These are phyloP conservation scores for Macrolepiota dolichaula DNA, from an alignment of 768 basidiomycete genomes.

Conservation along the genomic window DNA sequence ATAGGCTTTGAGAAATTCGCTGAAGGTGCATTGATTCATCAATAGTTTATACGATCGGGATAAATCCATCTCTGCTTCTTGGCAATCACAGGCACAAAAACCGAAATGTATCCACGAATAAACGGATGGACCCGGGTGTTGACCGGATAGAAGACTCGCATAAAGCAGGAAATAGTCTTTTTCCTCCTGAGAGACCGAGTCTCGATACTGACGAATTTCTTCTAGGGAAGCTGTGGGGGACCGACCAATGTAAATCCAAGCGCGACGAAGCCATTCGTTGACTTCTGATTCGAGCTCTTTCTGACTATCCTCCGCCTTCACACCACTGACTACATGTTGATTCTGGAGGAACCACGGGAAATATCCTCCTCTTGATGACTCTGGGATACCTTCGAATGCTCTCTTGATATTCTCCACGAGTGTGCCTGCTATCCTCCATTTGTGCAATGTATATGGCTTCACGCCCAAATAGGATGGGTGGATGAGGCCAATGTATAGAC, in stretches of 20 bases:
- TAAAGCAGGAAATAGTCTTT: not conserved
- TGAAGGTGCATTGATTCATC: conserved; percentile 26
- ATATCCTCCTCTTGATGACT: conserved; percentile 22
- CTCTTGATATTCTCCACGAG: conserved; percentile 31
- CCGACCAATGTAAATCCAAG: not conserved
- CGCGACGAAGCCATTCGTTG: not conserved
- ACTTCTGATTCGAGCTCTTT: not conserved
- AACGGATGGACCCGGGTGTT: too few species aligned
- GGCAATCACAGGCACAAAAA: conserved; percentile 18
- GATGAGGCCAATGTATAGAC: conserved; percentile 30
- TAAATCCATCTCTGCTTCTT: conserved; percentile 11
- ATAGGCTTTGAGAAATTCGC: conserved; percentile 30
- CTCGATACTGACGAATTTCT: not conserved
- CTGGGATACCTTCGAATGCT: conserved; percentile 22
- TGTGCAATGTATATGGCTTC: conserved; percentile 24
- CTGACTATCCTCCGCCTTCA: not conserved
- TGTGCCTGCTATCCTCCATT: conserved; percentile 28
- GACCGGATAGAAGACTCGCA: not conserved
- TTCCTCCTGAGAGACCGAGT: not conserved
- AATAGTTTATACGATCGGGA: conserved; percentile 19
- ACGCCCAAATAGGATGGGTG: conserved; percentile 10
- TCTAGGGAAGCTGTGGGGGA: not conserved
- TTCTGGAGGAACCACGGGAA: conserved; percentile 13
- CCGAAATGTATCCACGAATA: conserved; percentile 24
- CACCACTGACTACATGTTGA: not conserved